Conservation (phyloP, 1,139 yeast species). For the Arxiozyma heterogenica region DNA sequence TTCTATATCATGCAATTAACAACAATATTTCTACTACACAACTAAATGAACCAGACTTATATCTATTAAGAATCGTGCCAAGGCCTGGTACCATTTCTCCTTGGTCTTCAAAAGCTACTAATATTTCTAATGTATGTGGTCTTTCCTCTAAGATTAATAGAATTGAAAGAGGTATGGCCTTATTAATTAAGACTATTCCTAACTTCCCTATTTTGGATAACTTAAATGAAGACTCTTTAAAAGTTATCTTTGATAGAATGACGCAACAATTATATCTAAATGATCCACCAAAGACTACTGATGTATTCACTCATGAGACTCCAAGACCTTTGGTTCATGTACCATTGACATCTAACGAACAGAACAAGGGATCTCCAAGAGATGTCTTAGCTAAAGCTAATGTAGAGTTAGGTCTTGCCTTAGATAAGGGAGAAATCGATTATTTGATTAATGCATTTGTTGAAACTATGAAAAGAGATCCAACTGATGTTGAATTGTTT, state of each 20-base stretch:
- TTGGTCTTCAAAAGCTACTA: constrained; percentile 98
- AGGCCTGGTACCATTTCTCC: constrained; percentile 96
- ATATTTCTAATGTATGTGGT: constrained; percentile 85
- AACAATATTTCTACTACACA: constrained; percentile 20
- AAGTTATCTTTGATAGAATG: constrained; percentile 87
- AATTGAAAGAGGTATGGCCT: constrained; percentile 82
- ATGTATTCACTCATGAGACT: constrained; percentile 64
- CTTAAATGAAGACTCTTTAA: constrained; percentile 47
- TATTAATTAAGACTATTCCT: constrained; percentile 59
- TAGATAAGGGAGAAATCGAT: constrained; percentile 86
- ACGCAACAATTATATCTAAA: constrained; percentile 64
- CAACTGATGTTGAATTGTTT: constrained; percentile 95
- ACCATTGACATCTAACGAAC: constrained; percentile 39
- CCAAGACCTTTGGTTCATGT: constrained; percentile 83
- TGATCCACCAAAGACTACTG: constrained; percentile 52
- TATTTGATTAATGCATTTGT: constrained; percentile 76
- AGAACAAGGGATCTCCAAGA: constrained; percentile 34
- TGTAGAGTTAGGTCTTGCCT: constrained; percentile 77
- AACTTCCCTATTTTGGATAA: constrained; percentile 56
- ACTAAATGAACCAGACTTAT: constrained; percentile 41
- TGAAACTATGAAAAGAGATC: constrained; percentile 70
- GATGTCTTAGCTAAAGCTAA: constrained; percentile 68
- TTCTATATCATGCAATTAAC: constrained; percentile 39
- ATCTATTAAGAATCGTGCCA: constrained; percentile 72
- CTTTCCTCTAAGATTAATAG: constrained; percentile 60